These are phyloP conservation scores for Tetracladium maxilliforme DNA, from an alignment of 2,329 filamentous ascomycete species.

Conservation along the genomic window DNA sequence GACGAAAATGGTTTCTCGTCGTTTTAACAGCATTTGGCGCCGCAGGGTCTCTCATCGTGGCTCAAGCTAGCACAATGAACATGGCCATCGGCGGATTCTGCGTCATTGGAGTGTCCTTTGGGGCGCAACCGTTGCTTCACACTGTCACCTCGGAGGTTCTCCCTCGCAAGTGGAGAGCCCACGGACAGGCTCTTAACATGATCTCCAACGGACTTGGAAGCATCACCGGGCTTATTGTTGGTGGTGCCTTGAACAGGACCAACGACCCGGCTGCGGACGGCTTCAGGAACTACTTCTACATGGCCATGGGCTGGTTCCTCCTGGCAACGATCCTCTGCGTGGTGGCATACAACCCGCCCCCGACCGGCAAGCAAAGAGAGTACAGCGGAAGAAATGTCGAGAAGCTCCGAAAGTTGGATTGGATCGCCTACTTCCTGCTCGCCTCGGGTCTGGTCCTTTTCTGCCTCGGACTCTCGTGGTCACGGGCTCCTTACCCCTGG, in stretches of 20 bases:
- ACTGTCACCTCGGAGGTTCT: slow-evolving; percentile 23
- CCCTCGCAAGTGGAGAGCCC: slow-evolving; percentile 18
- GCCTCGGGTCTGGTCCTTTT: slow-evolving; percentile 20
- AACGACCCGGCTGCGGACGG: slow-evolving; percentile 11
- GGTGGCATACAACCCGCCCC: slow-evolving; percentile 18
- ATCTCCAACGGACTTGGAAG: slow-evolving; percentile 15
- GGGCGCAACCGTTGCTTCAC: slow-evolving; percentile 21
- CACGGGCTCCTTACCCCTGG: slow-evolving; percentile 22
- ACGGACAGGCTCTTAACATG: slow-evolving; percentile 18
- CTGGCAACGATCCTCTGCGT: slow-evolving; percentile 12
- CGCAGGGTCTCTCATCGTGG: slow-evolving; percentile 19
- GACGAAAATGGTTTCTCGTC: slow-evolving; percentile 24
- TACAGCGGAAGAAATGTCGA: slow-evolving; percentile 12
- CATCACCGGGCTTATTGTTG: slow-evolving; percentile 17
- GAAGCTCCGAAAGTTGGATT: slow-evolving; percentile 21
- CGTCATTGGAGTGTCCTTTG: slow-evolving; percentile 18
- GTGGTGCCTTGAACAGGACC: slow-evolving; percentile 16
- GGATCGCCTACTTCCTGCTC: slow-evolving; percentile 21
- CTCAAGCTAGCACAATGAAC: slow-evolving; percentile 16
- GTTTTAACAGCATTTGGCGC: slow-evolving; percentile 16
- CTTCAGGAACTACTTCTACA: slow-evolving; percentile 21
- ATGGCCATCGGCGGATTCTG: slow-evolving; percentile 21
- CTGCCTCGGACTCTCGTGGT: slow-evolving; percentile 21
- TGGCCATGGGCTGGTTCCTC: slow-evolving; percentile 14
- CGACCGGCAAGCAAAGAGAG: slow-evolving; percentile 10